Percentiles rank a stretch among this genome's conserved stretches.
Conservation (phyloP, 495 filamentous ascomycete species). For the Penicillium parvum region DNA sequence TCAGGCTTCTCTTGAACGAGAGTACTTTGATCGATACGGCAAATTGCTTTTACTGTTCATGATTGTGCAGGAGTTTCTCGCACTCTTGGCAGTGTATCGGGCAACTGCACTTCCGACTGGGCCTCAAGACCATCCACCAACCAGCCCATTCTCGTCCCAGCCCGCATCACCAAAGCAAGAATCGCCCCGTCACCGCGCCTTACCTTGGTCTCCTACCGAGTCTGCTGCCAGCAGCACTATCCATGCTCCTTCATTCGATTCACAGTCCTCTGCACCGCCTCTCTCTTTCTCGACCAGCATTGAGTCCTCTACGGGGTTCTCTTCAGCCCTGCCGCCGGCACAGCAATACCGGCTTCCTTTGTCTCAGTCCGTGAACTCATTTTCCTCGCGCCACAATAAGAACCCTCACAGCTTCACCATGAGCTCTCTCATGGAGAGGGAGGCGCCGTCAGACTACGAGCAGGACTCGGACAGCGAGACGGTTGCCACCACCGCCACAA, state of each 20-base stretch:
- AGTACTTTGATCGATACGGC: constrained; percentile 42
- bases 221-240: constrained; percentile 10
- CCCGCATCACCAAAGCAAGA: constrained; percentile 1
- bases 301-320: constrained; percentile 18
- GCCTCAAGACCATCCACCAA: constrained; percentile 3
- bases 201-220: constrained; percentile 13
- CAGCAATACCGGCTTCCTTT: constrained; percentile 20
- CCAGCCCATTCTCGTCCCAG: constrained; percentile 2
- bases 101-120: background rate
- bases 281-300: constrained; percentile 33
- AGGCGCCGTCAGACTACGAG: constrained; percentile 36
- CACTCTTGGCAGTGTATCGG: constrained; percentile 27
- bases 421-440: constrained; percentile 30
- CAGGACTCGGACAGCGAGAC: constrained; percentile 43
- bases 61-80: constrained; percentile 35
- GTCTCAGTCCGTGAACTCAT: constrained; percentile 14
- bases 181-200: constrained; percentile 3
- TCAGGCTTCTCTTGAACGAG: constrained; percentile 24
- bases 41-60: constrained; percentile 41
- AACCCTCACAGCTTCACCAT: constrained; percentile 37
- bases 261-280: constrained; percentile 19
- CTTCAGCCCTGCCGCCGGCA: constrained; percentile 23
- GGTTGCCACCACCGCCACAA: constrained; percentile 34
- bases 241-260: background rate
- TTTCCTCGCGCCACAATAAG: constrained; percentile 12